phyloP scores from a whole-genome alignment of 306 rosid genomes.

The Medicago ruthenica region DNA sequence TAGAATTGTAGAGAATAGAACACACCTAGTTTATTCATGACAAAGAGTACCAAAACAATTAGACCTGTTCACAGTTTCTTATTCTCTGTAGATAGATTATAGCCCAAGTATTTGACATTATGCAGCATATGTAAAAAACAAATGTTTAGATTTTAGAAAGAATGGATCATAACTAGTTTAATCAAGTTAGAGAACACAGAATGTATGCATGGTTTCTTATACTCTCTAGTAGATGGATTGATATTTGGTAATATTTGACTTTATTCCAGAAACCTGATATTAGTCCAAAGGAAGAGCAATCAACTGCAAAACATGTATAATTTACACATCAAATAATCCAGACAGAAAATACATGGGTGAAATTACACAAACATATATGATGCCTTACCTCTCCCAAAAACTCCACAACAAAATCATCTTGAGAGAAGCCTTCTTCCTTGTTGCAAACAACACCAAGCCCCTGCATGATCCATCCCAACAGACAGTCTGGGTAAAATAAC shows the following conservation, averaged over 20 bases:
- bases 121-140: constrained; percentile 28
- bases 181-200: constrained; percentile 18
- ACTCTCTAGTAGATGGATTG: constrained; percentile 9
- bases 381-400: constrained; percentile 95
- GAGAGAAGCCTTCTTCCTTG: constrained; percentile 81
- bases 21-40: constrained; percentile 21
- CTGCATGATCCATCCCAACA: constrained; percentile 55
- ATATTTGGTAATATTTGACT: constrained; percentile 13
- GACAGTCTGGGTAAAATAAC: constrained; percentile 40
- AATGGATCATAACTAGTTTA: constrained; percentile 6
- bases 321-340: constrained; percentile 29
- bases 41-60: constrained; percentile 16
- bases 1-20: constrained; percentile 18
- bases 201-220: constrained; percentile 7
- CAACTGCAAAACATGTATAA: constrained; percentile 4
- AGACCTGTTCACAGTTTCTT: background rate
- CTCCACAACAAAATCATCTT: constrained; percentile 95
- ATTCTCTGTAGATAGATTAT: constrained; percentile 15
- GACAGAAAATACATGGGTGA: constrained; percentile 11
- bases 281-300: constrained; percentile 22
- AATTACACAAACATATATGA: constrained; percentile 24
- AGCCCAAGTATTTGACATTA: background rate
- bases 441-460: constrained; percentile 99
- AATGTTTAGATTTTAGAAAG: constrained; percentile 13
- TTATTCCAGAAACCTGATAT: constrained; percentile 14